These are phyloP conservation scores for Cryptosporidium parvum DNA, from an alignment of 169 alveolate genomes.

Conservation along the genomic window DNA sequence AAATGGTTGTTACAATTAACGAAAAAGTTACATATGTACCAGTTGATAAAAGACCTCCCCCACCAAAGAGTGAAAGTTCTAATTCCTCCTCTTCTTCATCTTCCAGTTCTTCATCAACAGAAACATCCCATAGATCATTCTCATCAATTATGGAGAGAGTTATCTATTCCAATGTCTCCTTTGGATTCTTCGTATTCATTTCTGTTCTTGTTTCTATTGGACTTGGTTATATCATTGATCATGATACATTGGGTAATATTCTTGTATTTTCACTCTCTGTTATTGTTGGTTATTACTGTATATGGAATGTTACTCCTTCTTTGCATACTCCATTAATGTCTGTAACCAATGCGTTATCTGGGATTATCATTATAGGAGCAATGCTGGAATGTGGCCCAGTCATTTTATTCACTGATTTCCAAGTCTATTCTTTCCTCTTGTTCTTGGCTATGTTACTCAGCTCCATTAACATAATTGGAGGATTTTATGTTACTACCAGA, in stretches of 20 bases:
- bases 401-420: slow-evolving; percentile 77
- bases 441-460: slow-evolving; percentile 79
- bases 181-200: slow-evolving; percentile 24
- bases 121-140: background rate
- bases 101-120: background rate
- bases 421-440: slow-evolving; percentile 76
- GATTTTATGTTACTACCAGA: slow-evolving; percentile 92
- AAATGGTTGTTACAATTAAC: slow-evolving; percentile 80
- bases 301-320: slow-evolving; percentile 93
- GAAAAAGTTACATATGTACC: slow-evolving; percentile 80
- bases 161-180: slow-evolving; percentile 50
- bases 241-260: slow-evolving; percentile 64
- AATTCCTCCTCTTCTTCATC: background rate
- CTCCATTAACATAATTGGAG: slow-evolving; percentile 87
- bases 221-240: slow-evolving; percentile 74
- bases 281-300: slow-evolving; percentile 88
- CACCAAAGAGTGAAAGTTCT: slow-evolving; percentile 59
- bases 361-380: slow-evolving; percentile 89
- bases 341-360: slow-evolving; percentile 92
- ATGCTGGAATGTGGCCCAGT: slow-evolving; percentile 83
- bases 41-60: slow-evolving; percentile 66
- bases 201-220: slow-evolving; percentile 65
- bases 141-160: slow-evolving; percentile 8
- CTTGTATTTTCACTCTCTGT: slow-evolving; percentile 84
- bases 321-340: slow-evolving; percentile 93